Base-by-base conservation (phyloP, 2,329 filamentous ascomycete species). In the Fusarium nisikadoi region DNA sequence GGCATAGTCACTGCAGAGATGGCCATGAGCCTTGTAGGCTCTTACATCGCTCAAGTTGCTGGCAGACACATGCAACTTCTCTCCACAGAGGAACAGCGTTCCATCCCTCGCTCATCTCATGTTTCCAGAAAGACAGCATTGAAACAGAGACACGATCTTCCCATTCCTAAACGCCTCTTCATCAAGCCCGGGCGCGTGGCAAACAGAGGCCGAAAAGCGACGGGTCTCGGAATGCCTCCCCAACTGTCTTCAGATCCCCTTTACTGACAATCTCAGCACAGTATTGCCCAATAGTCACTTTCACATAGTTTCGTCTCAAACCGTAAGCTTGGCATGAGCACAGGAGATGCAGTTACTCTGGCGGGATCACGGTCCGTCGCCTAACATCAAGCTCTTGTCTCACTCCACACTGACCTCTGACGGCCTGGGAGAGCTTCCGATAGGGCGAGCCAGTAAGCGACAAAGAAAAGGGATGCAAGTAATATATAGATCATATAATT, bases 71-170 rank as follows among this genome's bases (percentile, higher is more conserved):
- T 43, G 31, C 17, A 50, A 39, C 16, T 17, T 27, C 53, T 49
- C 56, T 49, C 19, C 33, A 25, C 69, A 33, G 56, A 29, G 49
- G 41, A 54, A 67, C 61, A 59, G 54, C 70, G 70, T 73, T 52
- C 56, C 70, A 72, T 70, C 36, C 52, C 41, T 66, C 36, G 49
- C 29, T 23, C 36, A 35, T 59, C 29, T 33, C 36, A 39, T 59
- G 70, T 62, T 72, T 72, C 61, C 58, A 72, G 70, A 72, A 72
- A 62, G 47, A 73, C 65, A 38, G 49, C 20, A 43, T 16, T 17
- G 17, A 50, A 54, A 50, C 58, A 55, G 29, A 72, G 57, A 72
- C 70, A 72, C 49, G 70, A 72, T 72, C 65, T 70, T 38, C 65
- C 20, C 69, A 72, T 72, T 70, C 70, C 70, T 66, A 16, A 42